Conservation (phyloP, 345 rosid species). For the Jatropha curcas region DNA sequence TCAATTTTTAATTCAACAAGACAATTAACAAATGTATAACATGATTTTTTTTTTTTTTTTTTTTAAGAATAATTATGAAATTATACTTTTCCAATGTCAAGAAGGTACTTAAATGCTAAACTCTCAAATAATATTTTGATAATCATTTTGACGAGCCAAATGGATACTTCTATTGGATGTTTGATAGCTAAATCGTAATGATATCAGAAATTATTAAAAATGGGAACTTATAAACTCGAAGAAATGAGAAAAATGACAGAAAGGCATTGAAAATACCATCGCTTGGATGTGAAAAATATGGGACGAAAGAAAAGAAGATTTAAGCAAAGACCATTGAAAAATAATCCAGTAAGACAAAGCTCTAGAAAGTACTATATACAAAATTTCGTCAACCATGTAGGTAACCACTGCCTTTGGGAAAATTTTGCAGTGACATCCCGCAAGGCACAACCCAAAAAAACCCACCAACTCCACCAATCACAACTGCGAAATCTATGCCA, state of each 20-base stretch:
- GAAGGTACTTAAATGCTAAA: too few species aligned
- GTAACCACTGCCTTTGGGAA: slow-evolving; percentile 26
- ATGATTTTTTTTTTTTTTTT: too few species aligned
- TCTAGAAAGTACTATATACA: slow-evolving; percentile 40
- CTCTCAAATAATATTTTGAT: too few species aligned
- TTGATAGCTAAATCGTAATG: too few species aligned
- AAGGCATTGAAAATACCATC: background rate
- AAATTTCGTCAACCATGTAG: slow-evolving; percentile 26
- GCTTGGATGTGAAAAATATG: background rate
- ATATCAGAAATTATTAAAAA: too few species aligned
- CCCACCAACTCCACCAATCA: slow-evolving; percentile 19
- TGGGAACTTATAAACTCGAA: background rate
- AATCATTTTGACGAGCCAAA: too few species aligned
- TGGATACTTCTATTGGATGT: too few species aligned
- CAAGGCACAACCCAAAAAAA: slow-evolving; percentile 20
- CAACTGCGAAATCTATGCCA: slow-evolving; percentile 21
- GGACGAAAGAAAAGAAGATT: background rate
- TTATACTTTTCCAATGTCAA: too few species aligned
- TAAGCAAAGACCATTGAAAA: slow-evolving; percentile 8
- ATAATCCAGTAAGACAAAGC: slow-evolving; percentile 23
- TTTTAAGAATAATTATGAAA: too few species aligned
- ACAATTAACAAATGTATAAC: too few species aligned
- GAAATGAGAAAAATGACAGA: background rate
- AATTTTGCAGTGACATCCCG: slow-evolving; percentile 24
- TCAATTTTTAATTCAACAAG: too few species aligned